Percentiles rank a stretch among this genome's conserved stretches.
phyloP scores from a whole-genome alignment of 805 yeast genomes.

The Candida vartiovaarae region DNA sequence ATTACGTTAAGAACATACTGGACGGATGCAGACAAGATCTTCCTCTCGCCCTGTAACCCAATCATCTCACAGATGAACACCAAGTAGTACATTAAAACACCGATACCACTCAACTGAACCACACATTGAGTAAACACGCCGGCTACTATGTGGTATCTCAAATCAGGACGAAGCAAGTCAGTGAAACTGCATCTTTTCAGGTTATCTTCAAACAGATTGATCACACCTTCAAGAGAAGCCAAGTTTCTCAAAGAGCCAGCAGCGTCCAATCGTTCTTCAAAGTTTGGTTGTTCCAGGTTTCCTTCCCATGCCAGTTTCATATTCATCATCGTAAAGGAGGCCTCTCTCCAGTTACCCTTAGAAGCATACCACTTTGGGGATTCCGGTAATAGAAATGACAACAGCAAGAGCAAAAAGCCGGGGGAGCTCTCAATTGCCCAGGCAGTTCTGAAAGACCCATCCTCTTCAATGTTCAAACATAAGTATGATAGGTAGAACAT shows the following conservation, averaged over 20 bases:
- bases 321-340: constrained; percentile 24
- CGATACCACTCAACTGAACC: constrained; percentile 40
- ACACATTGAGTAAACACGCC: constrained; percentile 35
- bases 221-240: constrained; percentile 19
- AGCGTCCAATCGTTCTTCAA: background rate
- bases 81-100: constrained; percentile 37
- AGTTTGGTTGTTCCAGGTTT: background rate
- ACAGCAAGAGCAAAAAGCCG: constrained; percentile 35
- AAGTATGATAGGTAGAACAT: constrained; percentile 46
- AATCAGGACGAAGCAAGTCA: constrained; percentile 28
- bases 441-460: constrained; percentile 53
- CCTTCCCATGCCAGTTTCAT: constrained; percentile 10
- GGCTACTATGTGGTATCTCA: constrained; percentile 29
- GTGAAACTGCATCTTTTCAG: constrained; percentile 24
- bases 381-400: constrained; percentile 40
- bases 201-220: constrained; percentile 18
- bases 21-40: constrained; percentile 29
- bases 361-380: constrained; percentile 52
- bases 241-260: constrained; percentile 7
- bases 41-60: constrained; percentile 32
- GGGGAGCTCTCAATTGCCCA: constrained; percentile 57
- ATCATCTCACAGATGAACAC: constrained; percentile 41
- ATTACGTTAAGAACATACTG: constrained; percentile 34
- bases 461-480: constrained; percentile 35
- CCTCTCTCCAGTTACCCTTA: constrained; percentile 30